phyloP scores from a whole-genome alignment of 2,329 filamentous ascomycete species.

The Akanthomyces uredinophilus region DNA sequence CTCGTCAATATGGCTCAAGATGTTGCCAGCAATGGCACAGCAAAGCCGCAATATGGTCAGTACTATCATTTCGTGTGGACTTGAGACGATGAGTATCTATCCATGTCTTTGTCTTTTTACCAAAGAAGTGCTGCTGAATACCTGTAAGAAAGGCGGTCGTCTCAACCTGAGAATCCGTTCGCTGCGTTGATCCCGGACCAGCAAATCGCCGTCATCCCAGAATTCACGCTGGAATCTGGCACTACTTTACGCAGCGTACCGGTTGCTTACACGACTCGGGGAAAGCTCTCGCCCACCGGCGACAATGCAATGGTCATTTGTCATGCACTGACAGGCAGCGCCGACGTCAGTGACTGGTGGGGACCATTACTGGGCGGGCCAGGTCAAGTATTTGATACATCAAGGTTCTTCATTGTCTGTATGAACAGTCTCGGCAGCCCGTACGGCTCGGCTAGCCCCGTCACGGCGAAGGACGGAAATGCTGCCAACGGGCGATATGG shows the following conservation, averaged over 20 bases:
- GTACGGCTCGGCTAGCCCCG: constrained; percentile 81
- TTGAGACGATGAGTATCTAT: neutral
- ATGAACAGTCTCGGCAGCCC: constrained; percentile 83
- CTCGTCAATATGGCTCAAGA: constrained; percentile 3
- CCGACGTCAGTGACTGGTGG: constrained; percentile 86
- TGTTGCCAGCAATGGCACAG: constrained; percentile 9
- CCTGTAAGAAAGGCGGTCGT: constrained; percentile 57
- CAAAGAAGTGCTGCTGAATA: constrained; percentile 55
- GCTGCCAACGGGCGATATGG: constrained; percentile 72
- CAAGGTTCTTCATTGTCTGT: constrained; percentile 79
- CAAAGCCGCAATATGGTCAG: constrained; percentile 14
- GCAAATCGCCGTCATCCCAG: constrained; percentile 77
- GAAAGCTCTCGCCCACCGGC: constrained; percentile 51
- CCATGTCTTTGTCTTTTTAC: too few relatives aligned
- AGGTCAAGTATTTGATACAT: constrained; percentile 74
- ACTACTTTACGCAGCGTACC: constrained; percentile 73
- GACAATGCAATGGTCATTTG: constrained; percentile 73
- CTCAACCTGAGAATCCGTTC: constrained; percentile 90
- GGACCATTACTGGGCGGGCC: constrained; percentile 73
- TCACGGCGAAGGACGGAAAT: constrained; percentile 82
- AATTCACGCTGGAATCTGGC: constrained; percentile 90
- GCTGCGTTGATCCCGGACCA: constrained; percentile 82
- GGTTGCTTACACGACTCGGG: constrained; percentile 62
- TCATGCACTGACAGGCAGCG: constrained; percentile 79
- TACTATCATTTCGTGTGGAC: neutral